A percentile compares a stretch with the other conserved stretches of the same genome.
These are phyloP conservation scores for Beauveria sp. DNA, from an alignment of 2,329 filamentous ascomycete genomes.

Conservation along the genomic window DNA sequence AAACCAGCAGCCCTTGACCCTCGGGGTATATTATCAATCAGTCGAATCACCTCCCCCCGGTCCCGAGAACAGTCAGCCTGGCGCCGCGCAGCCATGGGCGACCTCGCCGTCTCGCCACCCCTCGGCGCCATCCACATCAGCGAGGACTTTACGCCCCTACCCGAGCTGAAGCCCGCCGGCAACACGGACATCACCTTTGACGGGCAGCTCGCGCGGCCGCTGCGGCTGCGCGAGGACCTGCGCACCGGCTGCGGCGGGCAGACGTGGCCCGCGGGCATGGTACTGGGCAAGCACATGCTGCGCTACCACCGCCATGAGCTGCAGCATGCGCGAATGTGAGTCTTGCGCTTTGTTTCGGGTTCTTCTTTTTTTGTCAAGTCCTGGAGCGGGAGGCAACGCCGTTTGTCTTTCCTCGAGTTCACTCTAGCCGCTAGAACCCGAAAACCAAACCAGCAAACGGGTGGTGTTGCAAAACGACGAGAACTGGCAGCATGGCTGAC, in stretches of 20 bases:
- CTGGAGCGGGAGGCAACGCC: too few relatives aligned
- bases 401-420: too few relatives aligned
- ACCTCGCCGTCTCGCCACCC: conserved; percentile 28
- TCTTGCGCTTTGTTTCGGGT: neutral
- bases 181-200: conserved; percentile 57
- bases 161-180: conserved; percentile 47
- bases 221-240: conserved; percentile 79
- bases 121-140: conserved; percentile 44
- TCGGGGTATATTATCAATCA: neutral
- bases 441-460: too few relatives aligned
- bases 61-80: neutral
- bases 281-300: conserved; percentile 79
- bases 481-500: conserved; percentile 12
- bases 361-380: neutral
- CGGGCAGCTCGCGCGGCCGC: conserved; percentile 60
- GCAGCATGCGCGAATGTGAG: conserved; percentile 61
- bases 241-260: conserved; percentile 85
- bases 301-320: conserved; percentile 60
- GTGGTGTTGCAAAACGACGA: too few relatives aligned
- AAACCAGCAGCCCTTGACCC: neutral
- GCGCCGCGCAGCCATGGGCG: neutral
- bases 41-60: neutral
- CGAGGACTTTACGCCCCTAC: conserved; percentile 52
- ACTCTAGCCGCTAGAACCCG: too few relatives aligned
- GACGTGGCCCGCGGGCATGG: conserved; percentile 89